Conservation (phyloP, 306 rosid species). For the Gynostemma pentaphyllum region DNA sequence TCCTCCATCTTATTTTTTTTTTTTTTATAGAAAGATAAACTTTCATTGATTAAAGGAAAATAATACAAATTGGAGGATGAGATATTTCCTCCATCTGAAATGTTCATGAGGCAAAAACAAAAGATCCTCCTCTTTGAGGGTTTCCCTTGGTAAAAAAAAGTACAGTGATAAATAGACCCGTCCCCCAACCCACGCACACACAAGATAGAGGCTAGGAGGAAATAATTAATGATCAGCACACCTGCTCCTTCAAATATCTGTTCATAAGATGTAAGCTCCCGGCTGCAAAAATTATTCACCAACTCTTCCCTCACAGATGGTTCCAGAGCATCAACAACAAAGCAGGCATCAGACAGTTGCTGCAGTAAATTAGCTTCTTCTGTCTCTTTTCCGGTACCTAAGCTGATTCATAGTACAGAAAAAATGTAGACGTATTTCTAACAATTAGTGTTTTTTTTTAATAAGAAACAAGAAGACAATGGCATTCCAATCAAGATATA, state of each 20-base stretch:
- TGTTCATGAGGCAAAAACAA: background rate
- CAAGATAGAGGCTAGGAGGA: background rate
- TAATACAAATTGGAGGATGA: too few species aligned
- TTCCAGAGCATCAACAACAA: slow-evolving; percentile 95
- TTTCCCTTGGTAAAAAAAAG: background rate
- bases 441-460: background rate
- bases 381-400: slow-evolving; percentile 98
- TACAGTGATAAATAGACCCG: background rate
- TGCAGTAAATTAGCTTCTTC: slow-evolving; percentile 84
- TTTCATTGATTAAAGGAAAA: too few species aligned
- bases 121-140: background rate
- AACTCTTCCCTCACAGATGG: slow-evolving; percentile 96
- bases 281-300: slow-evolving; percentile 86
- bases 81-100: background rate
- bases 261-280: slow-evolving; percentile 94
- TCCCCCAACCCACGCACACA: background rate
- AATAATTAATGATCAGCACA: slow-evolving; percentile 23
- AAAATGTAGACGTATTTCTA: background rate
- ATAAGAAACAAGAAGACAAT: background rate
- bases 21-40: too few species aligned
- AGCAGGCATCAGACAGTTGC: slow-evolving; percentile 93
- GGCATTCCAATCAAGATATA: background rate
- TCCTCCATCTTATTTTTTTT: background rate
- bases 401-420: slow-evolving; percentile 52
- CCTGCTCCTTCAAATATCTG: slow-evolving; percentile 99